Percentiles rank a stretch among this genome's conserved stretches.
Evolutionary conservation across 2,329 filamentous ascomycete species (phyloP).

Genomic region (Arthrobotrys pseudoclavata): DNA sequence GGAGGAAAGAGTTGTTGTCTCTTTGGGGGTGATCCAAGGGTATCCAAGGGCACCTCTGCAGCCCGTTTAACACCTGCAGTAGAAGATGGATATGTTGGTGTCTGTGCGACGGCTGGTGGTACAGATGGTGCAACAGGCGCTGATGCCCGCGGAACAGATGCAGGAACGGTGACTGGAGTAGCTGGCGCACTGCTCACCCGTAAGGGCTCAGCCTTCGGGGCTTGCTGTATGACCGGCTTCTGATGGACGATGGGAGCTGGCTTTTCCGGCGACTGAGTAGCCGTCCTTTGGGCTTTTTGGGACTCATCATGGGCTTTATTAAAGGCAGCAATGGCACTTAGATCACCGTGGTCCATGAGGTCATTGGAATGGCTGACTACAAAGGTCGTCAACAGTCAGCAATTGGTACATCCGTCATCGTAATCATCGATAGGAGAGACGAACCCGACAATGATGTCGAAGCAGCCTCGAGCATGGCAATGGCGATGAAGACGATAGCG

Average conservation of each 20-base stretch:
- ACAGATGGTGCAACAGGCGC: slow-evolving; percentile 13
- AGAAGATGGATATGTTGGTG: background rate
- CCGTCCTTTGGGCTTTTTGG: slow-evolving; percentile 26
- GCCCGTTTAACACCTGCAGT: slow-evolving; percentile 40
- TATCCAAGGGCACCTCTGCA: slow-evolving; percentile 34
- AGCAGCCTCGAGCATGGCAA: slow-evolving; percentile 37
- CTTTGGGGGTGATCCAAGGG: slow-evolving; percentile 36
- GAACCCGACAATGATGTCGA: slow-evolving; percentile 41
- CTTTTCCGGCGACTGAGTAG: slow-evolving; percentile 28
- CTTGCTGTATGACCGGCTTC: slow-evolving; percentile 8
- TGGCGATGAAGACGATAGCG: background rate
- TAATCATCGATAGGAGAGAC: background rate
- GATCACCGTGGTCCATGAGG: slow-evolving; percentile 50
- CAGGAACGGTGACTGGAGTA: slow-evolving; percentile 14
- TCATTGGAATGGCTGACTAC: slow-evolving; percentile 34
- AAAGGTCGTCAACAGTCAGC: slow-evolving; percentile 14
- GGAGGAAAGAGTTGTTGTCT: slow-evolving; percentile 34
- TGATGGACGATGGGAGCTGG: slow-evolving; percentile 14
- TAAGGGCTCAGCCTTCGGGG: slow-evolving; percentile 19
- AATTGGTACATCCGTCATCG: slow-evolving; percentile 16
- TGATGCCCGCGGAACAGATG: background rate
- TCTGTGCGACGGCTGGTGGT: slow-evolving; percentile 12
- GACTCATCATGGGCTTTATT: slow-evolving; percentile 58
- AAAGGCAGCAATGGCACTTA: slow-evolving; percentile 56
- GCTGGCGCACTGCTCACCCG: slow-evolving; percentile 17